Percentiles rank a stretch among this genome's conserved stretches.
These are phyloP conservation scores for Hypoxylon intermedium DNA, from an alignment of 495 filamentous ascomycete species.

Conservation along the genomic window DNA sequence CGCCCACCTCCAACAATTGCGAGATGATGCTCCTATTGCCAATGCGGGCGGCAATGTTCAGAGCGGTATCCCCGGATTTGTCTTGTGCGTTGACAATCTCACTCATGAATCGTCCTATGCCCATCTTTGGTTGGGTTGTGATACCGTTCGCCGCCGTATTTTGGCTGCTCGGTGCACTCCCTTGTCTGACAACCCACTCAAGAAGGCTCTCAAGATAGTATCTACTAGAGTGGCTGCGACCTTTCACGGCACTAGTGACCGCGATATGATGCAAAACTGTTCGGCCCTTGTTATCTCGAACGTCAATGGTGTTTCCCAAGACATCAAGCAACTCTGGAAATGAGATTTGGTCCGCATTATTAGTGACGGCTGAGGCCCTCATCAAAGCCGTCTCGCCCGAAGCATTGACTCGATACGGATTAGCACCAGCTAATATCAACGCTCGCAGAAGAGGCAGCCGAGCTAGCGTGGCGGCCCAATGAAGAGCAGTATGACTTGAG, in stretches of 20 bases:
- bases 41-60: slow-evolving; percentile 90
- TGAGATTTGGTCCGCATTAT: slow-evolving; percentile 83
- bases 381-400: slow-evolving; percentile 91
- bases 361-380: slow-evolving; percentile 84
- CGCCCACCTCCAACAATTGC: slow-evolving; percentile 90
- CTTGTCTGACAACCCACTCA: slow-evolving; percentile 89
- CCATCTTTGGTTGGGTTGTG: slow-evolving; percentile 67
- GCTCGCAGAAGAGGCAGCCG: slow-evolving; percentile 79
- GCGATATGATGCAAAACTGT: slow-evolving; percentile 97
- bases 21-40: slow-evolving; percentile 90
- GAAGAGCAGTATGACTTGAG: slow-evolving; percentile 85
- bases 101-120: slow-evolving; percentile 87
- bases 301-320: slow-evolving; percentile 87
- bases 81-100: slow-evolving; percentile 95
- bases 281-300: slow-evolving; percentile 84
- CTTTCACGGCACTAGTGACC: slow-evolving; percentile 90
- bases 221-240: slow-evolving; percentile 79
- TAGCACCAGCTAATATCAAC: slow-evolving; percentile 81
- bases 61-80: slow-evolving; percentile 88
- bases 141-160: slow-evolving; percentile 40
- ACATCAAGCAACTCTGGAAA: slow-evolving; percentile 85
- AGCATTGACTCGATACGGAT: slow-evolving; percentile 83
- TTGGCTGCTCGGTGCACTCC: slow-evolving; percentile 69
- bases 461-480: slow-evolving; percentile 97
- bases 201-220: slow-evolving; percentile 93